Evolutionary conservation across 2,329 filamentous ascomycete species (phyloP).

Genomic region (Paraphoma sp.): DNA sequence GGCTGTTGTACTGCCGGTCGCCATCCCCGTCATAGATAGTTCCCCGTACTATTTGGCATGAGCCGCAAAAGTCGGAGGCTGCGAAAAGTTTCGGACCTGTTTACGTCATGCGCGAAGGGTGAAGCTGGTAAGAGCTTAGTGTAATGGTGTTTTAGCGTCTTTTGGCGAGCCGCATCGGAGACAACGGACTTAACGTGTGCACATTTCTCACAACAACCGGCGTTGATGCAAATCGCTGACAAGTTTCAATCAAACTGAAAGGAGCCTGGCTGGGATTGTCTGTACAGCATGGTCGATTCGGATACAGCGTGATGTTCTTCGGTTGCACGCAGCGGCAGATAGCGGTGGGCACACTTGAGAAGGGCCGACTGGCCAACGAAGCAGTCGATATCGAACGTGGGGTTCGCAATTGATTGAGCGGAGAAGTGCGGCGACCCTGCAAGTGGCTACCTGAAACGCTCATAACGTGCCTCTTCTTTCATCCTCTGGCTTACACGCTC

Average conservation of each 20-base stretch:
- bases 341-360: not conserved
- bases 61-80: conserved; percentile 5
- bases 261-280: not conserved
- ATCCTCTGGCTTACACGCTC: conserved; percentile 70
- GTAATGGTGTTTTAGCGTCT: not conserved
- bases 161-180: not conserved
- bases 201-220: not conserved
- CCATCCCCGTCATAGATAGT: not conserved
- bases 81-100: conserved; percentile 7
- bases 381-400: not conserved
- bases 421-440: not conserved
- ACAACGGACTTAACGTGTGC: not conserved
- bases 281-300: not conserved
- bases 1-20: not conserved
- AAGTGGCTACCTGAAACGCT: conserved; percentile 52
- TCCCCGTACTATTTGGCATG: not conserved
- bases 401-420: not conserved
- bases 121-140: not conserved
- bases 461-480: conserved; percentile 68
- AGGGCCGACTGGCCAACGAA: not conserved
- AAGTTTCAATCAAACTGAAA: not conserved
- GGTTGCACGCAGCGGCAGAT: not conserved
- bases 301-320: not conserved
- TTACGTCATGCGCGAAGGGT: not conserved
- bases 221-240: conserved; percentile 1